Evolutionary conservation across 169 alveolate genomes (phyloP).

Genomic region (Cryptosporidium viatorum): DNA sequence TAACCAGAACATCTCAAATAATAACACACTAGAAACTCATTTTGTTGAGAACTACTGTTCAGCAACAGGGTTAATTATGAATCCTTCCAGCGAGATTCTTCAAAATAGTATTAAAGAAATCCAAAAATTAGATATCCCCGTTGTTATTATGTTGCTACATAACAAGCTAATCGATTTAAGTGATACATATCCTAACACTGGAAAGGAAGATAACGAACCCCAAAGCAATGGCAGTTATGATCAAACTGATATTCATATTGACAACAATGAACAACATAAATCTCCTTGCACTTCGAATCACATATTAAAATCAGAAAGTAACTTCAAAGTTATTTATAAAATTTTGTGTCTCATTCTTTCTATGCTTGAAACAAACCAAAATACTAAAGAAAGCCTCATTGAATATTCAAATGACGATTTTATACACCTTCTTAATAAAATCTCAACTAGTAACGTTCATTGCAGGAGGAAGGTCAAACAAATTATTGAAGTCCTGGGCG

Average conservation of each 20-base stretch:
- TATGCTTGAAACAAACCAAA: slow-evolving; percentile 38
- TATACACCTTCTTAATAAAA: background rate
- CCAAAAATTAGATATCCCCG: slow-evolving; percentile 34
- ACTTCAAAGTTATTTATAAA: slow-evolving; percentile 23
- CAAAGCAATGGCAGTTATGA: background rate
- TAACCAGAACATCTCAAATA: background rate
- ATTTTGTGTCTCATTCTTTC: slow-evolving; percentile 42
- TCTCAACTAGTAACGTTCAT: slow-evolving; percentile 5
- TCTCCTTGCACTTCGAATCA: background rate
- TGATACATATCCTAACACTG: background rate
- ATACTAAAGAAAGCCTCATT: slow-evolving; percentile 13
- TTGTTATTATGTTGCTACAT: slow-evolving; percentile 41
- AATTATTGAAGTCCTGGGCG: background rate
- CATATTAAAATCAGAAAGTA: background rate
- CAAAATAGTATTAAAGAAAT: slow-evolving; percentile 38
- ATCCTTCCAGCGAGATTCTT: slow-evolving; percentile 41
- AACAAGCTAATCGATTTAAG: slow-evolving; percentile 12
- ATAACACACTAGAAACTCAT: slow-evolving; percentile 8
- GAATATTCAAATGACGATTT: slow-evolving; percentile 7
- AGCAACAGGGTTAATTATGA: slow-evolving; percentile 29
- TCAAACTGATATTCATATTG: background rate
- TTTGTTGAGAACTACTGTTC: slow-evolving; percentile 59
- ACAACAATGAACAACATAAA: background rate
- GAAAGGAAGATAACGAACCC: background rate
- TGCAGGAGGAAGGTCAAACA: slow-evolving; percentile 34